phyloP scores from a whole-genome alignment of 2,329 filamentous ascomycete species.

The Byssoonygena ceratinophila region DNA sequence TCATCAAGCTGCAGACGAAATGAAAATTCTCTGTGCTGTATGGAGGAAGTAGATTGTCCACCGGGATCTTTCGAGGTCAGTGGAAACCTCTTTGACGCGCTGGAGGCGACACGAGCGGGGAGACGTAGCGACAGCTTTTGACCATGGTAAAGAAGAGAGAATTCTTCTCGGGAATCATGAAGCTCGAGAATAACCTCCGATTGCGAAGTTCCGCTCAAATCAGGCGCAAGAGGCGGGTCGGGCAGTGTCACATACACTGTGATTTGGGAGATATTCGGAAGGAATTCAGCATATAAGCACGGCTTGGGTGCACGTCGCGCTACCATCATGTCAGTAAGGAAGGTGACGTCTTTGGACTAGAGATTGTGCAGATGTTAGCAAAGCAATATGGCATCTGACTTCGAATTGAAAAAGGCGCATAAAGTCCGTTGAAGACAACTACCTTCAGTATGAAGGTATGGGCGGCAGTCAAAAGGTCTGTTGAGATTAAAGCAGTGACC shows the following conservation, averaged over 20 bases:
- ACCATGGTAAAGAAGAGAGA: slow-evolving; percentile 26
- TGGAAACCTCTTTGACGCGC: slow-evolving; percentile 21
- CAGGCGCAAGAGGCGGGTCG: not conserved
- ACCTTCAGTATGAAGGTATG: too few species aligned
- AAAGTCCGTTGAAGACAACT: too few species aligned
- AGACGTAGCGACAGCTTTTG: slow-evolving; percentile 38
- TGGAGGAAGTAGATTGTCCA: not conserved
- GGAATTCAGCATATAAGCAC: slow-evolving; percentile 48
- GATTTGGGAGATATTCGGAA: slow-evolving; percentile 51
- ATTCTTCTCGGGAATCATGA: slow-evolving; percentile 27
- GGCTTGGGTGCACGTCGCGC: not conserved
- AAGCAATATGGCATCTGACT: not conserved
- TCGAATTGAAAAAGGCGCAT: too few species aligned
- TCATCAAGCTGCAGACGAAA: slow-evolving; percentile 46
- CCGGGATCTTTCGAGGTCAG: slow-evolving; percentile 8
- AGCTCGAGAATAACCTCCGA: slow-evolving; percentile 22
- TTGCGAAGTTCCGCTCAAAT: not conserved
- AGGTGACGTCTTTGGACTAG: not conserved
- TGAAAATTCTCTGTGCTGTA: slow-evolving; percentile 35
- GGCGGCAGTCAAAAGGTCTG: too few species aligned
- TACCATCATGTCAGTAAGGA: not conserved
- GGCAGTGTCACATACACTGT: slow-evolving; percentile 46
- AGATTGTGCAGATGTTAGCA: not conserved
- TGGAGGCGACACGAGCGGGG: slow-evolving; percentile 32
- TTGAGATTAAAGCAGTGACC: too few species aligned